Evolutionary conservation across 768 basidiomycete genomes (phyloP), one percentile per base, ranked within the genome.

Genomic region (Podaxis sp.): DNA sequence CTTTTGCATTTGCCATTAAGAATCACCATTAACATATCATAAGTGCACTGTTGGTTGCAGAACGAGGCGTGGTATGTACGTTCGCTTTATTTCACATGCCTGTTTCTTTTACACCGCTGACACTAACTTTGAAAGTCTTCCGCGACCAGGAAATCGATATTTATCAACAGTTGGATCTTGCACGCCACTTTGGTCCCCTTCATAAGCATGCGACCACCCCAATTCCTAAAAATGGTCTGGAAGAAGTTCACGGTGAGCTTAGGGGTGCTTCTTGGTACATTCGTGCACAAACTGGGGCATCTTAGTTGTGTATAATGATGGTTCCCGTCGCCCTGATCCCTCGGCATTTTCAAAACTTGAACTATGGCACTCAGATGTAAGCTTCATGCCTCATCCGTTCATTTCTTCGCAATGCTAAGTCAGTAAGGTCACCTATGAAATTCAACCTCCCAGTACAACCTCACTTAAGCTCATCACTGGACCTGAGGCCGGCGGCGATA

Each of bases 191-290:
- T 57, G 90, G 90, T 4, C 88, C 82, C 50, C 79, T 91, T 50
- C 91, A 94, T 72, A 90, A 87, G 69, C 91, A 95, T 67, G 88
- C 91, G 2, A 91, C 89, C 2, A 91, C 90, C 9, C 88, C 88
- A 0, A 79, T 93, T 51, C 89, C 92, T 1, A 82, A 83, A 67
- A 84, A 79, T 16, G 91, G 90, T 14, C 77, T 91, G 3, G 86
- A 90, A 66, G 87, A 90, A 74, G 88, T 90, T 4, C 90, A 91
- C 65, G 79, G 89, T 86, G 14, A 14, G 62, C 6, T 23, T 44
- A 16, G 2, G 14, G 7, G 7, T 47, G 2, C 23, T 4, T 27
- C 21, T 13, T 14, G 13, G n/a, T 42, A 32, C 4, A 25, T 11
- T 48, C 47, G 21, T 48, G 7, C 21, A 23, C 11, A 23, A 27